Percentiles rank a stretch among this genome's conserved stretches.
Evolutionary conservation across 2,329 filamentous ascomycete genomes (phyloP).

Genomic region (Pseudocercospora pini-densiflorae): DNA sequence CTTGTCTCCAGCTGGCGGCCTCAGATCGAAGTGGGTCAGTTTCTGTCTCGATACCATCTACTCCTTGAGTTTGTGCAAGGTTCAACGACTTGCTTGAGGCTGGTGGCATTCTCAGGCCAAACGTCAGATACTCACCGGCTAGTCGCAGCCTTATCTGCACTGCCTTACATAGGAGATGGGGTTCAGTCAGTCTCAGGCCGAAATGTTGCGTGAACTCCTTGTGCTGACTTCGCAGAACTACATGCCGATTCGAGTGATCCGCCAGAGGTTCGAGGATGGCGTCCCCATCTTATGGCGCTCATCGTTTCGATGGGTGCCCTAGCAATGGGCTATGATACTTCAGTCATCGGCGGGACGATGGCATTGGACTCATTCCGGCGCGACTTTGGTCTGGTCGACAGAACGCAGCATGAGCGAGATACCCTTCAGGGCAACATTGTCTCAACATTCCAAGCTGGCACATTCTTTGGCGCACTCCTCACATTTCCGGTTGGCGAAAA

Average conservation of each 20-base stretch:
- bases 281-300: slow-evolving; percentile 66
- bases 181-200: slow-evolving; percentile 2
- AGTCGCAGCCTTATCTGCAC: neutral
- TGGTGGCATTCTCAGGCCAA: neutral
- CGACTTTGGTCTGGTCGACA: slow-evolving; percentile 41
- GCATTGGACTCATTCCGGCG: slow-evolving; percentile 45
- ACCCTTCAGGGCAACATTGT: slow-evolving; percentile 47
- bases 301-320: slow-evolving; percentile 53
- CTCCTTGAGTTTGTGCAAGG: neutral
- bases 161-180: slow-evolving; percentile 14
- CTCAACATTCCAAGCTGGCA: slow-evolving; percentile 44
- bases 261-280: slow-evolving; percentile 70
- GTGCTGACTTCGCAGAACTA: slow-evolving; percentile 7
- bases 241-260: slow-evolving; percentile 44
- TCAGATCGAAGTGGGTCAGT: slow-evolving; percentile 9
- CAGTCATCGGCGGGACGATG: slow-evolving; percentile 48
- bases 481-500: slow-evolving; percentile 55
- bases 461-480: slow-evolving; percentile 46
- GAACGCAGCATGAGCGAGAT: slow-evolving; percentile 46
- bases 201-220: too few relatives aligned
- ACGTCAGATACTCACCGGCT: neutral
- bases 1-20: slow-evolving; percentile 16
- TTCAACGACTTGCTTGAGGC: neutral
- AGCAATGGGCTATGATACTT: slow-evolving; percentile 40
- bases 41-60: neutral